Conservation (phyloP, 2,329 filamentous ascomycete species). For the Penicillium psychrosexuale region DNA sequence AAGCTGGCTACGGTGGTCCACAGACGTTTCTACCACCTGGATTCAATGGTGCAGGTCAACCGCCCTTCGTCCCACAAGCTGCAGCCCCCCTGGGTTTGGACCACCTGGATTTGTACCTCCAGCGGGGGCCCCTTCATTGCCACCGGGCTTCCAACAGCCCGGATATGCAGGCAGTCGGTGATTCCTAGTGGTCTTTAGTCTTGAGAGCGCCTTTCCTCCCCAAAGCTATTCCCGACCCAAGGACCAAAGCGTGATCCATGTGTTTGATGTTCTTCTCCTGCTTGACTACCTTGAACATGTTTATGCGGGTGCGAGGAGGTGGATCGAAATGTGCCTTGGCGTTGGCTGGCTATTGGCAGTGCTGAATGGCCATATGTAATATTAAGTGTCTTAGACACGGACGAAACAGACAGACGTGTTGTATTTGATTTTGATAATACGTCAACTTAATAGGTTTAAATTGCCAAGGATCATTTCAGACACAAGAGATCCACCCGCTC, state of each 20-base stretch:
- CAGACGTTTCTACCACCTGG: constrained; percentile 41
- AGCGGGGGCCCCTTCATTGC: constrained; percentile 33
- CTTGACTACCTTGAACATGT: not conserved
- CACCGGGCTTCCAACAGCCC: constrained; percentile 44
- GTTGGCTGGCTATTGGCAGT: not conserved
- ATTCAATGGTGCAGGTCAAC: constrained; percentile 34
- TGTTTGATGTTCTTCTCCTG: not conserved
- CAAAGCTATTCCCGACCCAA: constrained; percentile 1
- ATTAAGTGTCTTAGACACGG: not conserved
- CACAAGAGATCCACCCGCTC: not conserved
- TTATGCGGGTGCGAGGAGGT: not conserved
- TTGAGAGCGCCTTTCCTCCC: not conserved
- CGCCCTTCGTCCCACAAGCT: constrained; percentile 35
- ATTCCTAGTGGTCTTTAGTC: constrained; percentile 9
- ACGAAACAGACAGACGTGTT: not conserved
- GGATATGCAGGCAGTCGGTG: constrained; percentile 40
- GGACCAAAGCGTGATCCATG: not conserved
- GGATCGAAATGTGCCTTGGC: not conserved
- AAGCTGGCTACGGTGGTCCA: constrained; percentile 65
- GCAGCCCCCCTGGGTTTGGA: constrained; percentile 49
- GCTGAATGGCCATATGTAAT: not conserved
- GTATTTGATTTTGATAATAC: not conserved
- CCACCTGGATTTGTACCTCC: constrained; percentile 49
- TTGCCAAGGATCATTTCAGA: not conserved
- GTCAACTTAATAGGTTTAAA: not conserved